phyloP scores from a whole-genome alignment of 2,329 filamentous ascomycete species.

The Talaromyces sp. region DNA sequence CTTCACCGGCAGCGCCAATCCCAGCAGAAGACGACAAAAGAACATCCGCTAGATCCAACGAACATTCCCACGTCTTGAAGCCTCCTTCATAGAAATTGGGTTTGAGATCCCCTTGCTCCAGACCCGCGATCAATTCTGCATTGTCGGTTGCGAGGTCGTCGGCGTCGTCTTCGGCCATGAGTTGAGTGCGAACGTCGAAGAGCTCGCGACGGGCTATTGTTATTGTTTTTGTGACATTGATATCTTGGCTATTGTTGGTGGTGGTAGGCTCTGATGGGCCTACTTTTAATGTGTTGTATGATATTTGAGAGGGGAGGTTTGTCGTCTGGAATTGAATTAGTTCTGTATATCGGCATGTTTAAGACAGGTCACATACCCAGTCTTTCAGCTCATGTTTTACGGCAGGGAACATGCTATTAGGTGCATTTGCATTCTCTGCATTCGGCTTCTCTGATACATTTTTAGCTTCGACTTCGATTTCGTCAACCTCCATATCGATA shows the following conservation, averaged over 20 bases:
- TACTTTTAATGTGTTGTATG: conserved; percentile 51
- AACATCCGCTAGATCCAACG: conserved; percentile 53
- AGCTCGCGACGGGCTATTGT: conserved; percentile 56
- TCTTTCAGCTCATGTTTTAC: conserved; percentile 16
- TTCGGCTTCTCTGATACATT: conserved; percentile 53
- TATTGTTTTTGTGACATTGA: neutral
- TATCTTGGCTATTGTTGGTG: neutral
- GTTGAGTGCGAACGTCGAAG: conserved; percentile 61
- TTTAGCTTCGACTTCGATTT: neutral
- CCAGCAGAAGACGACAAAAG: conserved; percentile 26
- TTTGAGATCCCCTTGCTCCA: conserved; percentile 56
- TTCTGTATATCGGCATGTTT: neutral
- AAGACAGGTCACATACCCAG: conserved; percentile 6
- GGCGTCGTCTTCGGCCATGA: conserved; percentile 57
- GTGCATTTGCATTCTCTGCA: neutral
- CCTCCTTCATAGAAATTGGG: conserved; percentile 64
- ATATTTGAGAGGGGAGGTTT: conserved; percentile 57
- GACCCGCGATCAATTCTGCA: conserved; percentile 43
- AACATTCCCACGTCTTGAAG: conserved; percentile 68
- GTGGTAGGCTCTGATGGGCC: neutral
- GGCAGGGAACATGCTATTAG: conserved; percentile 4
- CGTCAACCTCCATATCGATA: conserved; percentile 48
- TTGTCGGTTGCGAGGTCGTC: conserved; percentile 19
- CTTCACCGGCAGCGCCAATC: conserved; percentile 27
- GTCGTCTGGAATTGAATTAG: conserved; percentile 41